phyloP scores from a whole-genome alignment of 2,329 filamentous ascomycete species.

The Aureobasidium leucospermi region DNA sequence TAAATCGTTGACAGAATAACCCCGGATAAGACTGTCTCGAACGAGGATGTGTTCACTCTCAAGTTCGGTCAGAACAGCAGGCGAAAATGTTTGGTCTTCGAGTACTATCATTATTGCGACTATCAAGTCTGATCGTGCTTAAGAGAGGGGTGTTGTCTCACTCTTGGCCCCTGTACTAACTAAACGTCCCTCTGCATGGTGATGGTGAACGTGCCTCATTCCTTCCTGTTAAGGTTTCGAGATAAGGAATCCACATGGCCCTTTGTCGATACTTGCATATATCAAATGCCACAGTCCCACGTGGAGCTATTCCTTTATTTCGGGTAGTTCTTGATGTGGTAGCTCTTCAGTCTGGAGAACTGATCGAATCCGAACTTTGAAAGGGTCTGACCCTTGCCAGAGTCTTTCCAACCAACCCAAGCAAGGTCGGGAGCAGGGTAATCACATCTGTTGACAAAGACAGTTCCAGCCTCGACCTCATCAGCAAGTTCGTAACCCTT shows the following conservation, averaged over 20 bases:
- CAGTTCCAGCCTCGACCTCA: constrained; percentile 82
- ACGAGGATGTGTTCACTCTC: too few relatives aligned
- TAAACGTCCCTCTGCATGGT: neutral
- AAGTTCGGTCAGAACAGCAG: neutral
- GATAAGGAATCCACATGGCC: neutral
- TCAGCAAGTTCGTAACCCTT: constrained; percentile 71
- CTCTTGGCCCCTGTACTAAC: neutral
- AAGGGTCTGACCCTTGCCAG: constrained; percentile 82
- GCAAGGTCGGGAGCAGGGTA: constrained; percentile 67
- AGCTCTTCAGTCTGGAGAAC: constrained; percentile 94
- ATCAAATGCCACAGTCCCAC: neutral
- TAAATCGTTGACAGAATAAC: neutral
- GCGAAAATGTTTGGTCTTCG: neutral
- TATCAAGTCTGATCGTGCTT: neutral
- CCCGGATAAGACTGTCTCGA: too few relatives aligned
- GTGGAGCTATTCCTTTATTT: constrained; percentile 31
- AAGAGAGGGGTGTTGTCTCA: constrained; percentile 4
- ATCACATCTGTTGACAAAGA: constrained; percentile 92
- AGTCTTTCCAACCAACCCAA: constrained; percentile 88
- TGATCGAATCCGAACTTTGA: constrained; percentile 90
- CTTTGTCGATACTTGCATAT: neutral
- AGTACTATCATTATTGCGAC: too few relatives aligned
- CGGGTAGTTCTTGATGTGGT: constrained; percentile 76
- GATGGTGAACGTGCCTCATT: neutral
- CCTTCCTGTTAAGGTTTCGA: neutral